Evolutionary conservation across 371 early-diverging fungal genomes (phyloP), one percentile per base, ranked within the genome.

Genomic region (Mortierella sp.): DNA sequence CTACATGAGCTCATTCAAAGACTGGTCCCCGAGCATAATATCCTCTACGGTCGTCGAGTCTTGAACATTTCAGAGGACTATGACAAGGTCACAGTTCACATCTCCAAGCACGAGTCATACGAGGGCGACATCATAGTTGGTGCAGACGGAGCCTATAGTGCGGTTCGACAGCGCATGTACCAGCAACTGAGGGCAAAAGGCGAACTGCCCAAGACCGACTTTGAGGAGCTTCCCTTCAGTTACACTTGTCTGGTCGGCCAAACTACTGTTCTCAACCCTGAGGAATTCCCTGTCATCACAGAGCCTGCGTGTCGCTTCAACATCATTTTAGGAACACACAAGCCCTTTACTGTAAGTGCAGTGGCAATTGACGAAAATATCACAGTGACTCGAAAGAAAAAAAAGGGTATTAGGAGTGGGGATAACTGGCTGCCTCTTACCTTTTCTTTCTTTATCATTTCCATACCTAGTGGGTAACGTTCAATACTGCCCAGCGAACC

Each of bases 71-170:
- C 14, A 5, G 53, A 71, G 13, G 46, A 50, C 11, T 57, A 71
- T 16, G 61, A 77, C 34, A 59, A 59, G 34, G 61, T 59, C 16
- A 59, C 61, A 3, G 16, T 77, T n/a, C 51, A 31, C 37, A 57
- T 59, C 50, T 26, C 71, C 5, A 57, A 76, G 37, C 44, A 57
- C 8, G 46, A 46, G 13, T 55, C 71, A 0, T 71, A 76, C n/a
- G 19, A 34, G 9, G 76, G 70, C n/a, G 76, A 76, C 34, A 70
- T 76, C 3, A 54, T 76, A 14, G 57, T 76, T 1, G 76, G 76
- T 0, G 76, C 76, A 0, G 76, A 76, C 34, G 76, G 76, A 19
- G 76, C 76, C 1, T 71, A 76, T 34, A 70, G 71, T 28, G 59
- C 57, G 5, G 76, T 76, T 43, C 76, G 76, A 5, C 71, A 76